Evolutionary conservation across 805 yeast genomes (phyloP).

Genomic region (Hanseniaspora guilliermondii): DNA sequence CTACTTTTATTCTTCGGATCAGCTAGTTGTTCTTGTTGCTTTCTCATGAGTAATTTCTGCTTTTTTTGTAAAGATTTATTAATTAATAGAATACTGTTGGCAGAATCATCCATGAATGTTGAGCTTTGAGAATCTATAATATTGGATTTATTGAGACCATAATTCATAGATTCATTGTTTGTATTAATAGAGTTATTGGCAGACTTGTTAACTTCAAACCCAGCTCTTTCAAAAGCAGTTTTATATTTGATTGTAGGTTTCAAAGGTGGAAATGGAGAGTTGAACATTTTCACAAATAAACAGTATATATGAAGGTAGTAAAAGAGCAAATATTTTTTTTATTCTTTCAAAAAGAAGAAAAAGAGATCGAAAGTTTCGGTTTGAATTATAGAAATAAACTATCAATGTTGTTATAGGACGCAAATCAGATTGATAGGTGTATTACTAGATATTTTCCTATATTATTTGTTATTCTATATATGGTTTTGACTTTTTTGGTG

Average conservation of each 20-base stretch:
- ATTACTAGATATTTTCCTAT: too few relatives aligned
- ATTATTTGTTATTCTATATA: too few relatives aligned
- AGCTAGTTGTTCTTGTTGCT: background rate
- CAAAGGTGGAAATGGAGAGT: slow-evolving; percentile 55
- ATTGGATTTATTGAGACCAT: slow-evolving; percentile 15
- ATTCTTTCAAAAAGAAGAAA: too few relatives aligned
- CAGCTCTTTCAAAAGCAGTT: slow-evolving; percentile 73
- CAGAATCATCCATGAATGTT: slow-evolving; percentile 4
- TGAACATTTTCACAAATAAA: slow-evolving; percentile 22
- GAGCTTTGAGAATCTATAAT: background rate
- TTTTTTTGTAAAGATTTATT: slow-evolving; percentile 11
- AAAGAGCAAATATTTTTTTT: background rate
- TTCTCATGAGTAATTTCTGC: slow-evolving; percentile 6
- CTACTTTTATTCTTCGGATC: background rate
- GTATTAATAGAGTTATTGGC: background rate
- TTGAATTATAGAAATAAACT: too few relatives aligned
- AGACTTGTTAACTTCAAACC: slow-evolving; percentile 42
- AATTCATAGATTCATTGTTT: background rate
- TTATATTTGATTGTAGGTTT: slow-evolving; percentile 48
- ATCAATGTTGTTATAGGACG: too few relatives aligned
- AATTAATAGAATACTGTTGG: background rate
- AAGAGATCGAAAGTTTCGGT: too few relatives aligned
- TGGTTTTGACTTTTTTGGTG: too few relatives aligned
- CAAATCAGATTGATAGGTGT: too few relatives aligned
- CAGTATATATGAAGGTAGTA: slow-evolving; percentile 8